Evolutionary conservation across 441 rosid species (phyloP), one percentile per base, ranked within the genome.

Genomic region (Erysimum cheiri): DNA sequence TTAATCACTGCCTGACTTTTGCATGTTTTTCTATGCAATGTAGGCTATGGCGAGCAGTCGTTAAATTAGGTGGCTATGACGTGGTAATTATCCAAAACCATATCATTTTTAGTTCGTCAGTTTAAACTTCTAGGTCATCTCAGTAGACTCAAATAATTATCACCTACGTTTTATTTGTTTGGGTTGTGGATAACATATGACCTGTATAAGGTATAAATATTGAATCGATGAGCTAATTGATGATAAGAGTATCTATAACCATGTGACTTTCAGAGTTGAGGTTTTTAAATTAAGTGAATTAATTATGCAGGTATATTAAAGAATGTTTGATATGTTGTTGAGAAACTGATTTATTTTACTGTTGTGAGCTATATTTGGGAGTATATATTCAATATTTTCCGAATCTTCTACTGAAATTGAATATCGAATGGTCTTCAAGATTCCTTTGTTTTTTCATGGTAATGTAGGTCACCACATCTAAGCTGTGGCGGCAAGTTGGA

Each of bases 401-500:
- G 5, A 67, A 41, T 53, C 32, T 43, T 57, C 35, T 75, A 24
- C 60, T 60, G 58, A 47, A 60, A 76, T 11, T 53, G 70, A 33
- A 33, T 58, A 14, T 48, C 31, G 39, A 15, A 3, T 58, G 58
- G 53, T 65, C 36, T 76, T 59, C 12, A 50, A 36, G 49, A 44
- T 66, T 66, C 63, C 36, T 43, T 69, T 75, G 33, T 55, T 17
- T 28, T 48, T 47, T 46, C 79, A 70, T 53, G 24, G 71, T 56
- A 29, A n/a, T 64, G 65, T 72, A 93, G 98, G 98, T 89, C 76
- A 93, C 98, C 41, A 75, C 88, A 71, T 75, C 88, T 41, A 91
- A 93, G 82, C 74, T 85, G 70, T 91, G 98, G 98, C 86, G 97
- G 78, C 91, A 87, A 83, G 95, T 93, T 39, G 98, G 98, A 77